Evolutionary conservation across 2,329 filamentous ascomycete genomes (phyloP).

Genomic region (Diaporthe eres): DNA sequence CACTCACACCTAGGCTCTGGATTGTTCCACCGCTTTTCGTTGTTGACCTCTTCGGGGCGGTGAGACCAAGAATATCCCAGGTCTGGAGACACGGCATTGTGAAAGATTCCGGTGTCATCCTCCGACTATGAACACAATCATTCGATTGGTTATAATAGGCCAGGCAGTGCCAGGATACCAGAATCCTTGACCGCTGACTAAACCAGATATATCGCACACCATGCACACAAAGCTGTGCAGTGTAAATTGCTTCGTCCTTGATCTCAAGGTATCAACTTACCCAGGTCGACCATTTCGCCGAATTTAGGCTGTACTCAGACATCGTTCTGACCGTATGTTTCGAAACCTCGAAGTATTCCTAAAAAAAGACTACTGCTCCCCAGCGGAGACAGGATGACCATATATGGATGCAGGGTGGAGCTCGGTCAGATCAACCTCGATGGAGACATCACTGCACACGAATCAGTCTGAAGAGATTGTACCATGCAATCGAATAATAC

Average conservation of each 20-base stretch:
- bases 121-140: not conserved
- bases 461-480: not conserved
- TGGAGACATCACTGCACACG: not conserved
- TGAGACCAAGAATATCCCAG: slow-evolving; percentile 23
- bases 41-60: slow-evolving; percentile 11
- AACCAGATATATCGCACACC: not conserved
- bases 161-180: not conserved
- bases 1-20: slow-evolving; percentile 18
- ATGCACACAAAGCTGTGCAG: not conserved
- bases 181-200: slow-evolving; percentile 8
- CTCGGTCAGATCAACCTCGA: not conserved
- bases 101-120: slow-evolving; percentile 13
- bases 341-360: not conserved
- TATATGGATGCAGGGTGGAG: no score
- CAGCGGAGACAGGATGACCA: not conserved
- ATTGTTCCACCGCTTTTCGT: slow-evolving; percentile 28
- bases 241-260: not conserved
- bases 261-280: not conserved
- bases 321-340: not conserved
- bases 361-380: not conserved
- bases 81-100: slow-evolving; percentile 30
- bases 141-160: not conserved
- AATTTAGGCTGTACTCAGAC: not conserved
- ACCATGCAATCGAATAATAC: not conserved
- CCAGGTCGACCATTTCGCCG: not conserved